Evolutionary conservation across 2,329 filamentous ascomycete species (phyloP), one percentile per base, ranked within the genome.

Genomic region (Beauveria asiatica): DNA sequence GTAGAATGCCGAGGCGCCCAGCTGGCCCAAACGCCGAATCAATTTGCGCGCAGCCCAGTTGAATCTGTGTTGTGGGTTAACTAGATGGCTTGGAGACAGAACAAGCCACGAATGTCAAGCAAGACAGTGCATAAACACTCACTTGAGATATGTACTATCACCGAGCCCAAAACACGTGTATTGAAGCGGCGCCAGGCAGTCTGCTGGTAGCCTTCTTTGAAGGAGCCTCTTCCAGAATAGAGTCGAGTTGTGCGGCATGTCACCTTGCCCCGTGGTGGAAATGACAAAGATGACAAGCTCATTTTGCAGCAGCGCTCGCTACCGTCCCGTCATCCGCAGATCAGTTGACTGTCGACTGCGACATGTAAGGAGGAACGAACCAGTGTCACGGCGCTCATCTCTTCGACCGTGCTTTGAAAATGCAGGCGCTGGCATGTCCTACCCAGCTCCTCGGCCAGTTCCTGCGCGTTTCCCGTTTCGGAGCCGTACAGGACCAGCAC

Each of bases 91-190:
- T 50, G 0, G 6, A 10, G 17, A 33, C 13, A 17, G 13, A 37
- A 37, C 33, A 16, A 37, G 33, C 33, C 33, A 37, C 6, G 13
- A 16, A 1, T 8, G 3, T 30, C 17, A 19, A 19, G 13, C 39
- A 16, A 17, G 37, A 13, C 50, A 46, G 7, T 21, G 39, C 8
- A n/a, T 1, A 25, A 5, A 53, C 13, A 70, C 82, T 65, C 78
- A 94, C 87, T 95, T 93, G 60, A 88, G 82, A 78, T 99, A 99
- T 1, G 92, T 96, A 69, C 89, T 96, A 73, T 99, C 94, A 0
- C 94, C 94, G 1, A 97, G 80, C 0, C 94, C 94, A 77, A 97
- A 96, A 0, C 87, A 89, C 3, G 90, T 87, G 73, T 96, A 97
- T 1, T 78, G 80, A 63, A 96, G 76, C 39, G 81, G 80, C 42